Conservation (phyloP, 108 stramenopile species). For the Poteriospumella lacustris region DNA sequence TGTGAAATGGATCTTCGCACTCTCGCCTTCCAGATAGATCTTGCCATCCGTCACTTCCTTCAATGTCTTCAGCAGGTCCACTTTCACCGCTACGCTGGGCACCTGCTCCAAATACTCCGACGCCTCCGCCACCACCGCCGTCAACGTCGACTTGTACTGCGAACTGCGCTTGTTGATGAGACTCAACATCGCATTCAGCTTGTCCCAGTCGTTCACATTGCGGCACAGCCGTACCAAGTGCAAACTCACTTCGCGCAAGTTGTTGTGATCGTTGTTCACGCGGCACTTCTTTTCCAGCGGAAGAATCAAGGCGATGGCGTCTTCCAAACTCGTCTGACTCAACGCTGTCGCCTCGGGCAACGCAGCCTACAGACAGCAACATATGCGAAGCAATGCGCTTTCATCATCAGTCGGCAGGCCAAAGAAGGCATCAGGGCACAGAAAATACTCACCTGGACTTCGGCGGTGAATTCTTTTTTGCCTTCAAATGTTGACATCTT, state of each 20-base stretch:
- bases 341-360: too few relatives aligned
- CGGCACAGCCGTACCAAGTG: conserved; percentile 47
- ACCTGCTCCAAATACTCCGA: conserved; percentile 40
- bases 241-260: conserved; percentile 48
- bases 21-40: conserved; percentile 93
- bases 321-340: too few relatives aligned
- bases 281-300: conserved; percentile 49
- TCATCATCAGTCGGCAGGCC: too few relatives aligned
- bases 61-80: conserved; percentile 71
- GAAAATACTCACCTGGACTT: too few relatives aligned
- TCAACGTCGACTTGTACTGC: conserved; percentile 47
- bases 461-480: too few relatives aligned
- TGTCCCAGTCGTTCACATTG: conserved; percentile 48
- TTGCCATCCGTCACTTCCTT: conserved; percentile 92
- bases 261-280: conserved; percentile 49
- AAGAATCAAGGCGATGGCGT: conserved; percentile 22
- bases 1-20: conserved; percentile 75
- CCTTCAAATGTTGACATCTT: too few relatives aligned
- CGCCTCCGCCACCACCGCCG: conserved; percentile 50
- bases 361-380: too few relatives aligned
- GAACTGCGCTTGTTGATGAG: conserved; percentile 51
- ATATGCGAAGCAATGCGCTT: too few relatives aligned
- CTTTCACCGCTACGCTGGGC: conserved; percentile 45
- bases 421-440: too few relatives aligned
- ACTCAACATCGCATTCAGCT: conserved; percentile 53